Base-by-base conservation (phyloP, 2,329 filamentous ascomycete species). In the Stagonosporopsis cucurbitacearum region DNA sequence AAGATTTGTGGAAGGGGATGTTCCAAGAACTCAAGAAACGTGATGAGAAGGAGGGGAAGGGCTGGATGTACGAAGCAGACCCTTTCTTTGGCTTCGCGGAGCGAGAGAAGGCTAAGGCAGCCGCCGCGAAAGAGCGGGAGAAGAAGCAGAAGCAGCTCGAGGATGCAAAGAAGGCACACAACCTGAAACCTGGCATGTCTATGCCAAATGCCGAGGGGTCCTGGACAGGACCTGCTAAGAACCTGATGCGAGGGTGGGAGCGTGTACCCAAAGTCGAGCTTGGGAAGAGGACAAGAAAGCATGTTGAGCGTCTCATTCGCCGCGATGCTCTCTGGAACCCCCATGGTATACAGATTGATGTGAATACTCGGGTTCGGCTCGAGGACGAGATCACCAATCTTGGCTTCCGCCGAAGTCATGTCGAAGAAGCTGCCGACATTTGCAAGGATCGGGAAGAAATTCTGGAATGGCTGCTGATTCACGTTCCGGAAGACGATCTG, bases 401-500 rank as follows among this genome's bases (percentile, higher is more conserved):
- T 46, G 93, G 92, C 0, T 99, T 99, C 74, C 87, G 94, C n/a
- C 83, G 82, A 66, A 96, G 89, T 67, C 95, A 99, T 71, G 86
- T 93, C 36, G 87, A 96, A 70, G 95, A 99, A 77, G 94, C 95
- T 8, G 86, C 90, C 1, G 86, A 86, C 40, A 87, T 93, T 67
- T 97, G 93, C 79, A 96, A 94, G 74, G 92, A 96, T 72, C 84
- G 89, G 26, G 93, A 97, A 72, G 95, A 99, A 77, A 88, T 92
- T 15, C 82, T 99, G 2, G 94, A 98, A 74, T 99, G 95, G 95
- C 83, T 99, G 15, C 83, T 99, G 44, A 93, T 98, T 47, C 94
- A 99, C 75, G 92, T 99, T 2, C 95, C 95, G 1, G 95, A 99
- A 72, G 95, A 99, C 71, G 95, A 98, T 68, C 79, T 98, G n/a